phyloP scores from a whole-genome alignment of 2,329 filamentous ascomycete genomes.

The Ceratocystis ficicola region DNA sequence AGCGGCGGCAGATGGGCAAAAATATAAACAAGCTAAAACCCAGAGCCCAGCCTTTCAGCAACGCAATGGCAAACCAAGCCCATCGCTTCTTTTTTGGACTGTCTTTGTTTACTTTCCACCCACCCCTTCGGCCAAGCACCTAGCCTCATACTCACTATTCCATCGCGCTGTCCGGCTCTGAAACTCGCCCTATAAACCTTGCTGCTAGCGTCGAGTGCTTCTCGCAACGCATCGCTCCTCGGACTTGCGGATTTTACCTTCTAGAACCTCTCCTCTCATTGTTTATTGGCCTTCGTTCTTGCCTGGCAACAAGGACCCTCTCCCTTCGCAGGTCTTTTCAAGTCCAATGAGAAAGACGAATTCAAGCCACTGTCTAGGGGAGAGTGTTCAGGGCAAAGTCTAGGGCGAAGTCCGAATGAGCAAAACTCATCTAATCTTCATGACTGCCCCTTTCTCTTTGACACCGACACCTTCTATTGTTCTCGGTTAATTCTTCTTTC shows the following conservation, averaged over 20 bases:
- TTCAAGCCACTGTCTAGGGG: not conserved
- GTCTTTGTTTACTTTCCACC: slow-evolving; percentile 11
- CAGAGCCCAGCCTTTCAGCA: not conserved
- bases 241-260: too few species aligned
- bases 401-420: not conserved
- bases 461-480: slow-evolving; percentile 9
- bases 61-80: not conserved
- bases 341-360: not conserved
- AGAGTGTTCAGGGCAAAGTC: too few species aligned
- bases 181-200: not conserved
- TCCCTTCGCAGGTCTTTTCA: not conserved
- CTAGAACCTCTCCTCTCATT: too few species aligned
- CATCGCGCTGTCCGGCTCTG: not conserved
- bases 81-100: slow-evolving; percentile 2
- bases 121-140: not conserved
- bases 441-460: slow-evolving; percentile 6
- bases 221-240: too few species aligned
- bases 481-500: slow-evolving; percentile 11
- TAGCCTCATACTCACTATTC: not conserved
- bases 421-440: slow-evolving; percentile 8
- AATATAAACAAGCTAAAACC: not conserved
- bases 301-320: not conserved
- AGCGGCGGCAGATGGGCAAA: not conserved
- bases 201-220: not conserved
- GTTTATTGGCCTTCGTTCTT: not conserved